phyloP scores from a whole-genome alignment of 2,329 filamentous ascomycete species.

The Alternaria rosae region DNA sequence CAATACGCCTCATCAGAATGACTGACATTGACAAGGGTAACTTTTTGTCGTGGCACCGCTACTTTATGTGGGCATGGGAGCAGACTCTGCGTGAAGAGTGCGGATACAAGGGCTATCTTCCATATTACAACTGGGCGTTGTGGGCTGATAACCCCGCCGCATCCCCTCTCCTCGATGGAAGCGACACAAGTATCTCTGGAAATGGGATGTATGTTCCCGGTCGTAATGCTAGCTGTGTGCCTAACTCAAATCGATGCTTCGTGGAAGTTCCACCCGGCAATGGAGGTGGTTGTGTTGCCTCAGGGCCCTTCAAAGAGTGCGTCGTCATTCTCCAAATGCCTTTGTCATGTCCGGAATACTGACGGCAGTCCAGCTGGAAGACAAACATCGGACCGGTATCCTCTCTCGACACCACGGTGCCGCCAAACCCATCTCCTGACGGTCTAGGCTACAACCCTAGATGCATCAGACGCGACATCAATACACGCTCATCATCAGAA shows the following conservation, averaged over 20 bases:
- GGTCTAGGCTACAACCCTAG: conserved; percentile 45
- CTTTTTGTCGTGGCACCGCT: conserved; percentile 50
- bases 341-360: neutral
- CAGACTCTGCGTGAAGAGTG: conserved; percentile 52
- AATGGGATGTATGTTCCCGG: neutral
- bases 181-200: conserved; percentile 9
- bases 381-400: conserved; percentile 59
- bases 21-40: conserved; percentile 27
- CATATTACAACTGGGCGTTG: conserved; percentile 9
- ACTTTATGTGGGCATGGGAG: conserved; percentile 53
- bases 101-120: conserved; percentile 8
- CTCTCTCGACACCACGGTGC: conserved; percentile 36
- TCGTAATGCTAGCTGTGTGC: neutral
- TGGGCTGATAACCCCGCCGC: conserved; percentile 4
- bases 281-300: conserved; percentile 63
- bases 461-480: conserved; percentile 50
- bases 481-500: conserved; percentile 26
- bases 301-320: conserved; percentile 59
- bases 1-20: neutral
- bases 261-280: conserved; percentile 46
- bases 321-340: neutral
- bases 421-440: conserved; percentile 35
- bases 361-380: conserved; percentile 23
- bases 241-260: neutral
- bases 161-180: conserved; percentile 7